Percentiles rank a stretch among this genome's conserved stretches.
Evolutionary conservation across 208 protist species (phyloP).

Genomic region (Trypanosoma lewisi): DNA sequence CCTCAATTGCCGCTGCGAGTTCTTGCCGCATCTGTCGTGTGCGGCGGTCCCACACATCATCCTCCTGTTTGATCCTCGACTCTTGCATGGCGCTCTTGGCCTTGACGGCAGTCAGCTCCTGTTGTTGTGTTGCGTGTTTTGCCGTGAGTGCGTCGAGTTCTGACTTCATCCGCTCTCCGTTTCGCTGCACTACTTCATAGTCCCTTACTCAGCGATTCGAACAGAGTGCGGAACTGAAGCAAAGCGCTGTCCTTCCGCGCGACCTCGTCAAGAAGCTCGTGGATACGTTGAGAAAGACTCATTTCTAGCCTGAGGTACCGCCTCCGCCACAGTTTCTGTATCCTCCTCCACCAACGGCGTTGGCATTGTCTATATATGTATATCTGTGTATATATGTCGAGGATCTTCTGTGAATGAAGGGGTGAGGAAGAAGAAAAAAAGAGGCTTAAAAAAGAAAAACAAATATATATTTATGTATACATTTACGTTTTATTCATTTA

Average conservation of each 20-base stretch:
- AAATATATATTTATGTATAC: too few species aligned
- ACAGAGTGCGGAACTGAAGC: slow-evolving; percentile 35
- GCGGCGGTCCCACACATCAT: slow-evolving; percentile 34
- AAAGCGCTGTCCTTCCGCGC: slow-evolving; percentile 29
- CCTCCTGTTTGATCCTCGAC: slow-evolving; percentile 31
- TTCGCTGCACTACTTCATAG: slow-evolving; percentile 35
- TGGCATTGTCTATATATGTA: slow-evolving; percentile 6
- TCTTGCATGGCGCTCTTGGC: slow-evolving; percentile 21
- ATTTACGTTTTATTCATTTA: too few species aligned
- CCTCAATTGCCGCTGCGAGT: slow-evolving; percentile 29
- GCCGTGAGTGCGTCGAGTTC: slow-evolving; percentile 22
- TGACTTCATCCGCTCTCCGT: slow-evolving; percentile 16
- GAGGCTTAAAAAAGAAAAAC: too few species aligned
- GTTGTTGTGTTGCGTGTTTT: slow-evolving; percentile 24
- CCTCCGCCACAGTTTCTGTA: background rate
- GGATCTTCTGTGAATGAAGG: too few species aligned
- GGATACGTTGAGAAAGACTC: slow-evolving; percentile 17
- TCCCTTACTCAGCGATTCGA: slow-evolving; percentile 35
- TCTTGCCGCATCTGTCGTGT: slow-evolving; percentile 38
- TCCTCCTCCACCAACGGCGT: background rate
- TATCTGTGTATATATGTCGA: too few species aligned
- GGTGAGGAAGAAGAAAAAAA: too few species aligned
- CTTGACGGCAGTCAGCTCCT: slow-evolving; percentile 30
- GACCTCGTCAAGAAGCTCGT: slow-evolving; percentile 38
- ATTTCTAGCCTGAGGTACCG: background rate